Evolutionary conservation across 2,329 filamentous ascomycete genomes (phyloP).

Genomic region (Paracoccidioides lutzii): DNA sequence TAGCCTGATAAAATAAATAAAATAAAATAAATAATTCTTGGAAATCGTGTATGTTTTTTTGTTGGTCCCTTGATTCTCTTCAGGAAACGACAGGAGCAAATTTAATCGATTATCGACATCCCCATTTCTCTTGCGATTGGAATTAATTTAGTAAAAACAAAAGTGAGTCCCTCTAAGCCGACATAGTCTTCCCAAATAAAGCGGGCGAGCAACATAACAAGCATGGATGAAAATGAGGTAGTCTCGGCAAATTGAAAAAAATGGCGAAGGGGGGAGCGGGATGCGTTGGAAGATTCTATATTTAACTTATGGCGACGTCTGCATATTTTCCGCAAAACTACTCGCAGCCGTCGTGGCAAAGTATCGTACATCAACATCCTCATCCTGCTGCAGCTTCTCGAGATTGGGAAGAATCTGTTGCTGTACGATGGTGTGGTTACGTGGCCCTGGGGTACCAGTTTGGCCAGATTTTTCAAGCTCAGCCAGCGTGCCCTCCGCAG

Average conservation of each 20-base stretch:
- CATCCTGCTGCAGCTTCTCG: conserved; percentile 91
- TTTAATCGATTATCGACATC: too few species aligned
- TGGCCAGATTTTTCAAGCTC: conserved; percentile 67
- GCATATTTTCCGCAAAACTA: conserved; percentile 41
- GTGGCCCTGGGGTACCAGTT: conserved; percentile 46
- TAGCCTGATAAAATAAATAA: too few species aligned
- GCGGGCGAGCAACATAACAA: not conserved
- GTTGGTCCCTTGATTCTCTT: too few species aligned
- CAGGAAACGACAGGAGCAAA: too few species aligned
- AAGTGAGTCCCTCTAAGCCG: not conserved
- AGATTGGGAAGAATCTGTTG: conserved; percentile 78
- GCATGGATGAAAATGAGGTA: not conserved
- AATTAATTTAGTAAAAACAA: not conserved
- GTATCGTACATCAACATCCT: conserved; percentile 95
- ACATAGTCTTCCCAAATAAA: not conserved
- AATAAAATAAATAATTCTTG: too few species aligned
- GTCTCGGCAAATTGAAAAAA: not conserved
- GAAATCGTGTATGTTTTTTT: too few species aligned
- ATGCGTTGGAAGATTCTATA: not conserved
- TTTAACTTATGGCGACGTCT: conserved; percentile 35
- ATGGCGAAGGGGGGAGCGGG: not conserved
- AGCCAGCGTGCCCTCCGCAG: conserved; percentile 74
- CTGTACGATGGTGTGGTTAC: conserved; percentile 68
- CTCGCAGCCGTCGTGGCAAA: conserved; percentile 83
- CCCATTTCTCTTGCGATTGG: too few species aligned